Evolutionary conservation across 768 basidiomycete species (phyloP).

Genomic region (Pleurotus djamor): DNA sequence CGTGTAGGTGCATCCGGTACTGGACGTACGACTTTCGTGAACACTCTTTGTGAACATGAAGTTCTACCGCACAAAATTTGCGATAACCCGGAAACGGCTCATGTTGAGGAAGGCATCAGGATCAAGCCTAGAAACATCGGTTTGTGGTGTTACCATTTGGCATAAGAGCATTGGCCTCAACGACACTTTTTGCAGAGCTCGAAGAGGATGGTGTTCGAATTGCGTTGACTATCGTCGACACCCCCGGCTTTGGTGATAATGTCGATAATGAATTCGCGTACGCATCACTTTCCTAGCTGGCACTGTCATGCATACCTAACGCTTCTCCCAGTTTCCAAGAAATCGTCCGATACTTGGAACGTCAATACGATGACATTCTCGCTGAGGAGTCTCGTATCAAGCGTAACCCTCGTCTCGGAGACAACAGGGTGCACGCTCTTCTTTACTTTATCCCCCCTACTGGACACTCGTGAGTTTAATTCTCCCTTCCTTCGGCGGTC

Average conservation of each 20-base stretch:
- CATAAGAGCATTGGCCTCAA: neutral
- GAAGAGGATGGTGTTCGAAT: slow-evolving; percentile 99
- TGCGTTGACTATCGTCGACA: slow-evolving; percentile 97
- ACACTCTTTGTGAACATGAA: slow-evolving; percentile 97
- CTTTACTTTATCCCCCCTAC: slow-evolving; percentile 99
- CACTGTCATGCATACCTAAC: neutral
- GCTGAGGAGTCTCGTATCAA: slow-evolving; percentile 99
- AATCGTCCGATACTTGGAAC: slow-evolving; percentile 94
- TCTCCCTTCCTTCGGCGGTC: neutral
- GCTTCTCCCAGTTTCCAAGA: slow-evolving; percentile 77
- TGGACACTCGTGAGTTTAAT: slow-evolving; percentile 81
- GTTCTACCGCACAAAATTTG: slow-evolving; percentile 86
- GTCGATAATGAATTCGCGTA: slow-evolving; percentile 99
- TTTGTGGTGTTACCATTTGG: slow-evolving; percentile 32
- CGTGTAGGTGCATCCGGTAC: slow-evolving; percentile 90
- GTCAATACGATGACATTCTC: slow-evolving; percentile 98
- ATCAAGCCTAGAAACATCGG: slow-evolving; percentile 96
- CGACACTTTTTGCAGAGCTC: slow-evolving; percentile 57
- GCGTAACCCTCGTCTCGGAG: slow-evolving; percentile 98
- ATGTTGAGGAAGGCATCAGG: slow-evolving; percentile 90
- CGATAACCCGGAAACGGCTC: slow-evolving; percentile 84
- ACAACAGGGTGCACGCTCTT: slow-evolving; percentile 95
- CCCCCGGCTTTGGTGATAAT: slow-evolving; percentile 97
- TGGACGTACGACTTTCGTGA: slow-evolving; percentile 97
- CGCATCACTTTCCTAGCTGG: slow-evolving; percentile 22